Conservation (phyloP, 148 eudicot species). For the Cornus suecica region DNA sequence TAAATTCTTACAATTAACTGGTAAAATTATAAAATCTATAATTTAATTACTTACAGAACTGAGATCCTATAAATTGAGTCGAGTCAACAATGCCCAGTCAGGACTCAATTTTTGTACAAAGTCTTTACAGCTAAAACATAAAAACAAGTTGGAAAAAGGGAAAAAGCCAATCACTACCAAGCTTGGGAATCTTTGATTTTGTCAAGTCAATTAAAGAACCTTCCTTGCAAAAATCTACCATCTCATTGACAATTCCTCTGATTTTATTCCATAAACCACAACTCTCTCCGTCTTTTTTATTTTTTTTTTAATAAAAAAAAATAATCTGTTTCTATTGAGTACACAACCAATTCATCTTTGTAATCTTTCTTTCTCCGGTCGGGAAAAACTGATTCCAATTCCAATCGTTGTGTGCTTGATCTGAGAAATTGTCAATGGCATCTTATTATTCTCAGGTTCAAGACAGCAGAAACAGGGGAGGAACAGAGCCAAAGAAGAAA, state of each 20-base stretch:
- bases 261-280: not conserved
- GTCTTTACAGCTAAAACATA: slow-evolving; percentile 9
- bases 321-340: not conserved
- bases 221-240: slow-evolving; percentile 7
- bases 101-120: slow-evolving; percentile 7
- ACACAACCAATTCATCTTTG: not conserved
- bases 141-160: not conserved
- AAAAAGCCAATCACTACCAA: slow-evolving; percentile 3
- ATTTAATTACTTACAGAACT: no score
- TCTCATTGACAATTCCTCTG: not conserved
- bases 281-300: no score
- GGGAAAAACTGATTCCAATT: not conserved
- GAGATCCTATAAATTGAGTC: not conserved
- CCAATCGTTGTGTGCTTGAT: not conserved
- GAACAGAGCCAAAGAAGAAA: slow-evolving; percentile 40
- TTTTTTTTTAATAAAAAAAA: not conserved
- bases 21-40: no score
- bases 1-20: no score
- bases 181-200: slow-evolving; percentile 7
- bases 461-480: slow-evolving; percentile 26
- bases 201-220: not conserved
- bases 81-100: slow-evolving; percentile 10
- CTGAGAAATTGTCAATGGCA: slow-evolving; percentile 10
- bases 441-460: slow-evolving; percentile 18
- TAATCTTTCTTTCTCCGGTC: not conserved